Evolutionary conservation across 2,329 filamentous ascomycete species (phyloP).

Genomic region (Magnaporthiopsis rhizophila): DNA sequence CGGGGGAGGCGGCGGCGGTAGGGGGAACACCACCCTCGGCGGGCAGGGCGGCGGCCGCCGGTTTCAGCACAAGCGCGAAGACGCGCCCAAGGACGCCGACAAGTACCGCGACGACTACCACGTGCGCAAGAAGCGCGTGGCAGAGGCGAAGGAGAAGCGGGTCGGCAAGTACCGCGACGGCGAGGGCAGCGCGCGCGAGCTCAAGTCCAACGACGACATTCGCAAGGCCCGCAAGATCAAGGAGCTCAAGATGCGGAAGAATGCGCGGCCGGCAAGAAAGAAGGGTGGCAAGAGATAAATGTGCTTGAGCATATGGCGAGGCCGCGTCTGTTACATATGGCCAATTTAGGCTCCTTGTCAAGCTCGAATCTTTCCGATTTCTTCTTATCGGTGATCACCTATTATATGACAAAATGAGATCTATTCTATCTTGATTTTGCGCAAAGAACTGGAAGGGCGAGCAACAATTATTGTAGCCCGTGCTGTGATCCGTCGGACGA

Average conservation of each 20-base stretch:
- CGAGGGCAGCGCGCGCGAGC: slow-evolving; percentile 63
- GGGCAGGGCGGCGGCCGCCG: slow-evolving; percentile 40
- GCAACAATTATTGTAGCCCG: no score
- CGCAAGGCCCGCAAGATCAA: slow-evolving; percentile 70
- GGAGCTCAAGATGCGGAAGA: slow-evolving; percentile 77
- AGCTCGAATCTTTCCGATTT: no score
- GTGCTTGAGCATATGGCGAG: neutral
- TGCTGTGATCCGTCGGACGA: no score
- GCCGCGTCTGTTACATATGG: no score
- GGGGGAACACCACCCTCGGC: slow-evolving; percentile 14
- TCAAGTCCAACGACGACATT: slow-evolving; percentile 78
- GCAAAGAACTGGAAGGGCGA: no score
- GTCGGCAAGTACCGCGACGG: slow-evolving; percentile 67
- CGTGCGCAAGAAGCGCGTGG: slow-evolving; percentile 80
- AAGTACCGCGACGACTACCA: slow-evolving; percentile 87
- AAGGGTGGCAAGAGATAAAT: slow-evolving; percentile 8
- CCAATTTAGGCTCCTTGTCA: no score
- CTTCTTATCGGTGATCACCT: no score
- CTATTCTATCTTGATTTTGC: no score
- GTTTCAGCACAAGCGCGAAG: slow-evolving; percentile 81
- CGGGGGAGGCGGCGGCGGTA: slow-evolving; percentile 15
- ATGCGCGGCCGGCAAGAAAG: slow-evolving; percentile 61
- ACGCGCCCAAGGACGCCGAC: slow-evolving; percentile 88
- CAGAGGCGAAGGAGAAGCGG: slow-evolving; percentile 78
- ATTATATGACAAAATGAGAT: no score